Evolutionary conservation across 805 yeast species (phyloP), one percentile per base, ranked within the genome.

Genomic region (Lipomyces orientalis): DNA sequence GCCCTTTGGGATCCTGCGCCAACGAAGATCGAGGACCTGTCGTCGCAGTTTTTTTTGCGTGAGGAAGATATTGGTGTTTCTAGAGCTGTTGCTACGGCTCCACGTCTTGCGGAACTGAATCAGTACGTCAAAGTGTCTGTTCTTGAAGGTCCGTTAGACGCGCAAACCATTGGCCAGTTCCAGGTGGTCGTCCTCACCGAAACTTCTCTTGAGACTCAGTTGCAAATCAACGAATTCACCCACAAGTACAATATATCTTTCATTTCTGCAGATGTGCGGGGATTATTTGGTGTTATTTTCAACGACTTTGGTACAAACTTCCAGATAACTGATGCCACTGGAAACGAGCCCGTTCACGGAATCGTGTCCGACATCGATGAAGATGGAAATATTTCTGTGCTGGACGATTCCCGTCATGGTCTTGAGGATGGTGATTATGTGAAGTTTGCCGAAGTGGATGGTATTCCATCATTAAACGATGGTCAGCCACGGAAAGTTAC

Each of bases 381-480:
- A 10, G 85, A 91, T 76, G 98, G 98, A 66, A 89, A 93, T 10
- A 97, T 95, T n/a, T 90, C 97, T 25, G 91, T 90, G 83, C 84
- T 94, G 74, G 97, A 90, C 76, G 98, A 92, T 71, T 88, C 87
- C 68, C 88, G 98, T 79, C 99, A 95, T 76, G 97, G 97, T 22
- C 83, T 95, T 64, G 91, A 93, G 81, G 97, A 92, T 79, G 98
- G 98, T 19, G 90, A 90, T 74, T 90, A 81, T 76, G 97, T 95
- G 64, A 90, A 89, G 78, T 93, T 95, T 75, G 76, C 90, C 14
- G 98, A 93, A 79, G 89, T 93, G 49, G 86, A 88, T 75, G 98
- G 98, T 52, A 82, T 92, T 76, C 87, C 85, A 9, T 84, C 84
- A 70, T 81, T 92, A 70, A 91, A 93, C 77, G 88, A 88, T 73